Evolutionary conservation across 208 protist genomes (phyloP).

Genomic region (Trypanosoma lewisi): DNA sequence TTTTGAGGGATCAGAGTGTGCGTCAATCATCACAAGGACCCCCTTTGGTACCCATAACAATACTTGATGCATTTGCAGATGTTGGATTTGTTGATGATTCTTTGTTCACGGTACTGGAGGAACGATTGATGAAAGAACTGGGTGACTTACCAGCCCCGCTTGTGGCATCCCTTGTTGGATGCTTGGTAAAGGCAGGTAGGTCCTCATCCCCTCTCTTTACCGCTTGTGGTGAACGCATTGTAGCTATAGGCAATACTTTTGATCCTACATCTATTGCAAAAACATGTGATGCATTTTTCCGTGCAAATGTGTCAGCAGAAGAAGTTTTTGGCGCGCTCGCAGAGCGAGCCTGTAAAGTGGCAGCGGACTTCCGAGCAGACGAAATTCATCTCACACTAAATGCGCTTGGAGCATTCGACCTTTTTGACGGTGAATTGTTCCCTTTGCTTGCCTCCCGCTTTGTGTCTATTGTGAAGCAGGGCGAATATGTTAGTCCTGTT

Average conservation of each 20-base stretch:
- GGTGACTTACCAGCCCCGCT: constrained; percentile 60
- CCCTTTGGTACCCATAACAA: constrained; percentile 66
- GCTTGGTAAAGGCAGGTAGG: constrained; percentile 54
- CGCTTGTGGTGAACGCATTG: constrained; percentile 44
- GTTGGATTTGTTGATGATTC: constrained; percentile 73
- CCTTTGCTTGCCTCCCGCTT: constrained; percentile 82
- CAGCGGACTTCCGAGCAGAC: constrained; percentile 69
- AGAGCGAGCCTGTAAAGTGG: constrained; percentile 81
- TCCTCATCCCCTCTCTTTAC: constrained; percentile 44
- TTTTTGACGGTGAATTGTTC: constrained; percentile 89
- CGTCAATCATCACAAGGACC: constrained; percentile 39
- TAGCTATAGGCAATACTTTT: constrained; percentile 58
- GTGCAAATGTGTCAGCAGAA: constrained; percentile 62
- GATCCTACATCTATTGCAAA: constrained; percentile 78
- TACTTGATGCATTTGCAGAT: constrained; percentile 82
- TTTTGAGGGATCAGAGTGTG: constrained; percentile 74
- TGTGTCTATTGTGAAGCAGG: constrained; percentile 51
- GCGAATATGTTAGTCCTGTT: constrained; percentile 46
- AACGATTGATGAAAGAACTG: constrained; percentile 54
- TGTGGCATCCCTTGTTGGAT: constrained; percentile 63
- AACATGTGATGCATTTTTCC: constrained; percentile 68
- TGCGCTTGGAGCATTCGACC: constrained; percentile 78
- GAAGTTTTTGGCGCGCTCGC: constrained; percentile 85
- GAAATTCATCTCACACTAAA: constrained; percentile 70
- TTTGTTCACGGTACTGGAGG: constrained; percentile 70